Conservation (phyloP, 2,329 filamentous ascomycete species). For the Coniochaeta pulveracea region DNA sequence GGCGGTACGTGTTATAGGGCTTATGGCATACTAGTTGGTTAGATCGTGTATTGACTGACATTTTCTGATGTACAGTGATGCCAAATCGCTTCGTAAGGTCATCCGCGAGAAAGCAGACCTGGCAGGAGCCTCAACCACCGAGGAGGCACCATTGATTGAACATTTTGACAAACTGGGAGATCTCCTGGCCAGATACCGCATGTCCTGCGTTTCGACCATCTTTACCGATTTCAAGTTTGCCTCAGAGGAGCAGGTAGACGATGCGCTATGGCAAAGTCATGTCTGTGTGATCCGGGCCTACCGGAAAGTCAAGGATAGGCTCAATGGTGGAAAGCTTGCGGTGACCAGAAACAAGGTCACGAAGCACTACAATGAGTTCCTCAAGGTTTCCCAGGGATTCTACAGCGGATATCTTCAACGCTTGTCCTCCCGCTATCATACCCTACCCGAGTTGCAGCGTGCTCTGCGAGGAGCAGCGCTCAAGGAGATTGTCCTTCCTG, state of each 20-base stretch:
- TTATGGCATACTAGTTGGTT: too few species aligned
- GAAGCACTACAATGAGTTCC: conserved; percentile 71
- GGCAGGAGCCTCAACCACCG: too few species aligned
- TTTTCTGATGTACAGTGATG: too few species aligned
- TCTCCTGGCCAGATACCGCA: conserved; percentile 35
- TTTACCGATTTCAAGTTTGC: conserved; percentile 62
- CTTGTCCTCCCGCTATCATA: conserved; percentile 48
- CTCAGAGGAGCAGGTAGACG: conserved; percentile 52
- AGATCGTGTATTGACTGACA: too few species aligned
- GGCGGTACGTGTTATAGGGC: too few species aligned
- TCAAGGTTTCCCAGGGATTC: conserved; percentile 79
- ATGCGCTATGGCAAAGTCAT: conserved; percentile 69
- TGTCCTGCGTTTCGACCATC: conserved; percentile 59
- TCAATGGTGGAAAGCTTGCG: conserved; percentile 37
- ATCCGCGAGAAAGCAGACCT: too few species aligned
- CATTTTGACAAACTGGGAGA: conserved; percentile 32
- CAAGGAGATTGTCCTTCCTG: conserved; percentile 18
- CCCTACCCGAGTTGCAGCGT: conserved; percentile 27
- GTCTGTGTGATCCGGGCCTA: conserved; percentile 68
- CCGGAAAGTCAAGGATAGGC: conserved; percentile 52
- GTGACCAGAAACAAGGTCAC: conserved; percentile 66
- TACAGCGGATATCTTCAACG: conserved; percentile 79
- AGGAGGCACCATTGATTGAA: conserved; percentile 24
- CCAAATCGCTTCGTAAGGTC: too few species aligned
- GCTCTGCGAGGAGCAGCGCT: conserved; percentile 25